Evolutionary conservation across 225 moss, liverwort and hornwort species (phyloP).

Genomic region (Bryum argenteum): DNA sequence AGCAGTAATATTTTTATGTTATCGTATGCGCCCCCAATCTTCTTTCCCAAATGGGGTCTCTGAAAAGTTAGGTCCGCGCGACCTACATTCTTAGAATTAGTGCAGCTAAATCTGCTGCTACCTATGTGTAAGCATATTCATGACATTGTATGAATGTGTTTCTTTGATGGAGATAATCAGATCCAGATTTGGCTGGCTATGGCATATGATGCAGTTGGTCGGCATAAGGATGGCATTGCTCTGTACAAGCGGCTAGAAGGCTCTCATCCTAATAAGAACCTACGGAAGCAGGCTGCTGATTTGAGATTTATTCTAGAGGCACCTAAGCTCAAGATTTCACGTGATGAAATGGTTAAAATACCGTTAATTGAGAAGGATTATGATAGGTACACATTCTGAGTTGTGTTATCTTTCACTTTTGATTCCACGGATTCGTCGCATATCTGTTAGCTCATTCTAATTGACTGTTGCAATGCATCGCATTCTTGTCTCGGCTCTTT

Average conservation of each 20-base stretch:
- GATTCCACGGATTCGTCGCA: constrained; percentile 4
- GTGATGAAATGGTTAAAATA: constrained; percentile 96
- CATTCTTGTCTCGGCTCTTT: constrained; percentile 2
- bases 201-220: constrained; percentile 95
- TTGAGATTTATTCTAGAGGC: constrained; percentile 92
- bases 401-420: not conserved
- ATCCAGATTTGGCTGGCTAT: constrained; percentile 99
- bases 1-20: not conserved
- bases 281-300: constrained; percentile 90
- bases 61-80: not conserved
- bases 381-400: constrained; percentile 61
- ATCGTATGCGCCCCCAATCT: not conserved
- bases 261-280: constrained; percentile 71
- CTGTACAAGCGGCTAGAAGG: constrained; percentile 86
- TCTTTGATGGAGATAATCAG: constrained; percentile 59
- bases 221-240: constrained; percentile 89
- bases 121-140: constrained; percentile 24
- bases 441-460: not conserved
- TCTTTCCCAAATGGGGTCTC: not conserved
- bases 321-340: constrained; percentile 93
- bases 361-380: constrained; percentile 86
- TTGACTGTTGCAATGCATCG: not conserved
- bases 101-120: constrained; percentile 11
- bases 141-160: constrained; percentile 33
- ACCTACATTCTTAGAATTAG: not conserved